These are phyloP conservation scores for Saccharum officinarum DNA, from an alignment of 176 grass and related monocot genomes.

Conservation along the genomic window DNA sequence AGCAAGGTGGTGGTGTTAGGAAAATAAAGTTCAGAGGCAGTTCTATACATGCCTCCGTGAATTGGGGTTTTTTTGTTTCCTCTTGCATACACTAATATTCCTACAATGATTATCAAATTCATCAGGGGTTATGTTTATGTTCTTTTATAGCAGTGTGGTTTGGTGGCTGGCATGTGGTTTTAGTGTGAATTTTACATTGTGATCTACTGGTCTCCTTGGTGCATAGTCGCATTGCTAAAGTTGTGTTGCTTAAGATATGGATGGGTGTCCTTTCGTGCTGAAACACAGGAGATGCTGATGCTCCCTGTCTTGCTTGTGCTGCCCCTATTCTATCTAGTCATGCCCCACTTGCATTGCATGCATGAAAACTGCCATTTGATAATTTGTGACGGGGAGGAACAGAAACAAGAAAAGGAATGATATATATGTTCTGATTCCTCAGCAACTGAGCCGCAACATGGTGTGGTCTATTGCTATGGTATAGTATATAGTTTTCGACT, in stretches of 20 bases:
- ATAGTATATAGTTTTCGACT: background rate
- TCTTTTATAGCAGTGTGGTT: constrained; percentile 1
- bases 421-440: constrained; percentile 28
- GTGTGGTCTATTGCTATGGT: background rate
- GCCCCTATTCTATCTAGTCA: background rate
- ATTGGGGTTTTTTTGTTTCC: constrained; percentile 29
- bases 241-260: constrained; percentile 25
- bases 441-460: constrained; percentile 13
- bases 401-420: background rate
- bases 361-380: background rate
- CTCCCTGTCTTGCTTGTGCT: constrained; percentile 26
- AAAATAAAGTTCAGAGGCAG: background rate
- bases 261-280: constrained; percentile 19
- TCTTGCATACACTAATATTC: background rate
- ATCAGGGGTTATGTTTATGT: background rate
- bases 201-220: background rate
- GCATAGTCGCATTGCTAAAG: background rate
- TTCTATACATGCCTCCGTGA: constrained; percentile 9
- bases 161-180: constrained; percentile 15
- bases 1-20: background rate
- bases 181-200: background rate
- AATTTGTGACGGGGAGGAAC: background rate
- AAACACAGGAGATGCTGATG: constrained; percentile 27
- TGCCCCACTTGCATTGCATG: background rate
- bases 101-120: background rate